phyloP scores from a whole-genome alignment of 179 eudicot species.

The Beta corolliflora region DNA sequence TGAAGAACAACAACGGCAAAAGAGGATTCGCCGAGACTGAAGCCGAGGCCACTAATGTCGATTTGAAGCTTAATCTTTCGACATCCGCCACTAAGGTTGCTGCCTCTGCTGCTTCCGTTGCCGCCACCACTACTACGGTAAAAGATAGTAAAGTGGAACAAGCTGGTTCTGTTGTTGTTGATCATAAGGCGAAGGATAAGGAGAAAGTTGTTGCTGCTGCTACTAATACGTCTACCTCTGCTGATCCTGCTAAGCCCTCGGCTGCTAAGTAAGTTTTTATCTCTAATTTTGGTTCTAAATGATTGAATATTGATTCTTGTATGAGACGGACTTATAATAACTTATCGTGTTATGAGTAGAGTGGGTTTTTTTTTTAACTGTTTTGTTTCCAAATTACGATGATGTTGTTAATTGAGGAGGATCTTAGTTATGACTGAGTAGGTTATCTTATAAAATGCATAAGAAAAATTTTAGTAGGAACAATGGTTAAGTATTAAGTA shows the following conservation, averaged over 20 bases:
- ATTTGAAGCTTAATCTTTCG: slow-evolving; percentile 67
- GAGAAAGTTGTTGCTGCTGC: slow-evolving; percentile 28
- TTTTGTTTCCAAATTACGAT: no score
- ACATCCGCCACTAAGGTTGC: neutral
- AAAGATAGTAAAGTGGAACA: slow-evolving; percentile 20
- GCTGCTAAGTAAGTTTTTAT: slow-evolving; percentile 67
- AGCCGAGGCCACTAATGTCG: slow-evolving; percentile 26
- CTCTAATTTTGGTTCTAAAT: neutral
- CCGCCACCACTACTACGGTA: neutral
- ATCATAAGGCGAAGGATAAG: slow-evolving; percentile 41
- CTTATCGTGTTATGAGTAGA: neutral
- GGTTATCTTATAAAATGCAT: no score
- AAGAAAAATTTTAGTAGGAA: no score
- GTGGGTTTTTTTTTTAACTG: neutral
- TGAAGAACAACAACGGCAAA: slow-evolving; percentile 46
- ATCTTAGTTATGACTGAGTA: no score
- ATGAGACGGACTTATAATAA: neutral
- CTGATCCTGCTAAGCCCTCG: slow-evolving; percentile 68
- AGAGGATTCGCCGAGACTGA: slow-evolving; percentile 67
- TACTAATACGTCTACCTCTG: slow-evolving; percentile 1
- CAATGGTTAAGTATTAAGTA: no score
- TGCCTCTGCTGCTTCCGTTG: slow-evolving; percentile 9
- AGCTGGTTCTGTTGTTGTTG: slow-evolving; percentile 16
- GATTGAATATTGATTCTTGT: neutral
- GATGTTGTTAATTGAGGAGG: no score